Base-by-base conservation (phyloP, 768 basidiomycete genomes). In the Leucosporidium scottii region DNA sequence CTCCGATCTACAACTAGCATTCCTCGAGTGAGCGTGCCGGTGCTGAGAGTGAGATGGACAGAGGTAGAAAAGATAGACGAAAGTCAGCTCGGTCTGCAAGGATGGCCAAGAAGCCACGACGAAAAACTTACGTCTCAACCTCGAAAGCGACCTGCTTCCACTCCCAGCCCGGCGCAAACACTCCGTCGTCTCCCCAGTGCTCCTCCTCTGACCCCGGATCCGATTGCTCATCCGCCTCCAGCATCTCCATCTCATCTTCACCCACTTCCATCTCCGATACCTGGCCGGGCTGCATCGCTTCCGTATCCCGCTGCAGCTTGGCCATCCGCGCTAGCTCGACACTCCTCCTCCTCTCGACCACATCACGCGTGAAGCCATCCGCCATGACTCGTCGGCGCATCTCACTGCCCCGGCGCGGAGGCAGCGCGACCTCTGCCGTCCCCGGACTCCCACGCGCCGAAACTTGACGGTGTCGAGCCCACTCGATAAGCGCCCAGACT, bases 401-500 rank as follows among this genome's bases (percentile, higher is more conserved):
- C n/a, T 56, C 54, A 28, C 28, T 31, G 6, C 51, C 23, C 20
- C 8, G 59, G 12, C 55, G 55, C 27, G 34, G 28, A 23, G 51
- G 6, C 6, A 12, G 27, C 6, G 9, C 23, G 27, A 53, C 27
- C 23, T 53, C 23, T 53, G 6, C 23, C 23, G 51, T 23, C 17
- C 6, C 51, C 17, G 23, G 27, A 23, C 27, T 28, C 9, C 51
- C 23, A 5, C 27, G 51, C 5, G 23, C 51, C 51, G 51, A 28
- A 5, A 15, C 15, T 31, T 23, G 44, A 59, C 49, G 36, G 54
- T 51, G 34, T 21, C 58, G 31, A 48, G 30, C 49, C 62, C 67
- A 70, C 54, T 83, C 82, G 21, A 90, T 84, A 2, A 90, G 89
- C 77, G 87, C 91, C 90, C 91, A 94, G 21, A 94, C 83, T 3